Base-by-base conservation (phyloP, 2,329 filamentous ascomycete genomes). In the Aspergillus intermedius region DNA sequence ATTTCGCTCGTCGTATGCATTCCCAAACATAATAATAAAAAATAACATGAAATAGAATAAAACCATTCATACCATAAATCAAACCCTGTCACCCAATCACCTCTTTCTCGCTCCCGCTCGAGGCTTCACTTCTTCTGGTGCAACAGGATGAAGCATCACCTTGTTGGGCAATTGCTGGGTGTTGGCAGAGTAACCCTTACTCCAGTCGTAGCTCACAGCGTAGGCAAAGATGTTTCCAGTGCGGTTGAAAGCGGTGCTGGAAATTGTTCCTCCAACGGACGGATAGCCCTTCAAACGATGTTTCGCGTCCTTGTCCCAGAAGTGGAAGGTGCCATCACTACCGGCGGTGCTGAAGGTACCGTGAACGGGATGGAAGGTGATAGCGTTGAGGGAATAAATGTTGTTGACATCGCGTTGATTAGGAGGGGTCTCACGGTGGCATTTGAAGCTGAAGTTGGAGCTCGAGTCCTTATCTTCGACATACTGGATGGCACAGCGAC, bases 401-500 rank as follows among this genome's bases (percentile, higher is more conserved):
- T 91, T 93, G 60, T 87, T 88, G 55, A 86, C 75, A 70, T 89
- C 91, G 62, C 67, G 81, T 47, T 63, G 66, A 46, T 67, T 71
- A 49, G 82, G 74, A 1, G 87, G 82, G 4, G 82, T 81, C 61
- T 95, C 88, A 50, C 93, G 90, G 70, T 98, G 93, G 72, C 93
- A 98, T 73, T 97, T 97, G 83, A 98, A 98, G 39, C 89, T 95
- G 77, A 98, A 98, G 76, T 98, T 97, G 63, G 85, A 87, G 61
- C 84, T 81, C 3, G 86, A 75, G 66, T 98, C 90, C 71, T 96
- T 96, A 40, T 98, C 93, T 62, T 98, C 91, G 32, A 96, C 89
- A 62, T 98, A 97, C 67, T 98, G 93, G 55, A 98, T 98, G 1
- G 93, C 93, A 68, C 93, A 98, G 48, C 93, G 86, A 25, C 93